Conservation (phyloP, 2,329 filamentous ascomycete species). For the Ophiostoma sp. region DNA sequence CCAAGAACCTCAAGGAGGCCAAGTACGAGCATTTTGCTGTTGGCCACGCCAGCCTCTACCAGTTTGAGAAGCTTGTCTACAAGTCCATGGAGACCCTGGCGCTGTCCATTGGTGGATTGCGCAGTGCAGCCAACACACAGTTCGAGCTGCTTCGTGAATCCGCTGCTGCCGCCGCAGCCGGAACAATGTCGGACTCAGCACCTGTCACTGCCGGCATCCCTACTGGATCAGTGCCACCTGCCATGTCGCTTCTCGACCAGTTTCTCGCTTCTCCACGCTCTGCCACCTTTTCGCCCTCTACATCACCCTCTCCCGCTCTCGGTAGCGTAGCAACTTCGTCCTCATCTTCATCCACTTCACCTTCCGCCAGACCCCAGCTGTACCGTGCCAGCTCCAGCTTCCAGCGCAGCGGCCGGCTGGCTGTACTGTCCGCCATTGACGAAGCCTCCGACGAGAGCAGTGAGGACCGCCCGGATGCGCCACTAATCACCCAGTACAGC, state of each 20-base stretch:
- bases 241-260: neutral
- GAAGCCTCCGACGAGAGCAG: slow-evolving; percentile 61
- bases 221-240: neutral
- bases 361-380: slow-evolving; percentile 28
- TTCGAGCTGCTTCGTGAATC: slow-evolving; percentile 77
- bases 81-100: slow-evolving; percentile 82
- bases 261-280: slow-evolving; percentile 34
- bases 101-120: slow-evolving; percentile 85
- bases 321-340: neutral
- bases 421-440: slow-evolving; percentile 60
- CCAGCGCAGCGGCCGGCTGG: slow-evolving; percentile 45
- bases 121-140: slow-evolving; percentile 86
- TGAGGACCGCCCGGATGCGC: slow-evolving; percentile 38
- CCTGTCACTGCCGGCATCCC: neutral
- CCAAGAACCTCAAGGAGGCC: slow-evolving; percentile 77
- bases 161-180: slow-evolving; percentile 29
- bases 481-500: neutral
- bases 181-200: neutral
- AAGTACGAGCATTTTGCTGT: slow-evolving; percentile 85
- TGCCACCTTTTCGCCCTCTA: slow-evolving; percentile 38
- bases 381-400: slow-evolving; percentile 36
- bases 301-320: slow-evolving; percentile 26
- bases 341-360: neutral
- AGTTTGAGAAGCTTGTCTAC: slow-evolving; percentile 75
- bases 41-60: slow-evolving; percentile 76